Evolutionary conservation across 164 flowering plant species (phyloP).

Genomic region (Kalanchoe fedtschenkoi): DNA sequence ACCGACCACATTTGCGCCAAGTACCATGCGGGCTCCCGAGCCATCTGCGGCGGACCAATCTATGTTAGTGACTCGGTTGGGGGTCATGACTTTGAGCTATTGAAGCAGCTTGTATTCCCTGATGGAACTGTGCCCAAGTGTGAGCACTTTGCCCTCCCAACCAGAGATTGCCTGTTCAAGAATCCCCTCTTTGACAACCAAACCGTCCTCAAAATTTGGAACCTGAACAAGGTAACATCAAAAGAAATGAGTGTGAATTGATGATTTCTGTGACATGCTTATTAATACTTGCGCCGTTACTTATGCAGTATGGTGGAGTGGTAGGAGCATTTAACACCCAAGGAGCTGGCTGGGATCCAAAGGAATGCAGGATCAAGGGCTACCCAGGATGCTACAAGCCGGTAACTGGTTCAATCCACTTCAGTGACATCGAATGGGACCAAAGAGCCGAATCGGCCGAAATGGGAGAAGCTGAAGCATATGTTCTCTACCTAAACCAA

Average conservation of each 20-base stretch:
- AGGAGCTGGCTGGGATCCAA: slow-evolving; percentile 83
- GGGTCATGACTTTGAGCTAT: slow-evolving; percentile 59
- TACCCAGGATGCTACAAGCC: slow-evolving; percentile 63
- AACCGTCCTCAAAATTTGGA: slow-evolving; percentile 78
- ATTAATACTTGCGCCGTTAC: no score
- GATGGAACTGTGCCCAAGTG: slow-evolving; percentile 84
- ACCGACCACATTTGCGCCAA: slow-evolving; percentile 70
- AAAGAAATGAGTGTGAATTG: not conserved
- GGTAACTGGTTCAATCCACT: slow-evolving; percentile 37
- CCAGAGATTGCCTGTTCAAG: slow-evolving; percentile 76
- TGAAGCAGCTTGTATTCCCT: slow-evolving; percentile 59
- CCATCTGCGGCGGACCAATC: slow-evolving; percentile 82
- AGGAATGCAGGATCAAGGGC: slow-evolving; percentile 59
- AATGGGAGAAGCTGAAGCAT: slow-evolving; percentile 46
- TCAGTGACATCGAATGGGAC: slow-evolving; percentile 68
- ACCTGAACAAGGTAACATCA: slow-evolving; percentile 63
- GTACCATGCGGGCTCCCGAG: slow-evolving; percentile 78
- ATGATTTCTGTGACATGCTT: not conserved
- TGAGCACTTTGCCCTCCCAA: slow-evolving; percentile 68
- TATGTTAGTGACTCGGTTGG: slow-evolving; percentile 75
- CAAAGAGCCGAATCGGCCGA: slow-evolving; percentile 28
- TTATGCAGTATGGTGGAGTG: slow-evolving; percentile 69
- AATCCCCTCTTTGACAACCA: slow-evolving; percentile 68
- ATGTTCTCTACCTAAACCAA: slow-evolving; percentile 47
- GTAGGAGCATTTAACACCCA: slow-evolving; percentile 93